Evolutionary conservation across 352 stramenopile species (phyloP).

Genomic region (Globisporangium perplexum): DNA sequence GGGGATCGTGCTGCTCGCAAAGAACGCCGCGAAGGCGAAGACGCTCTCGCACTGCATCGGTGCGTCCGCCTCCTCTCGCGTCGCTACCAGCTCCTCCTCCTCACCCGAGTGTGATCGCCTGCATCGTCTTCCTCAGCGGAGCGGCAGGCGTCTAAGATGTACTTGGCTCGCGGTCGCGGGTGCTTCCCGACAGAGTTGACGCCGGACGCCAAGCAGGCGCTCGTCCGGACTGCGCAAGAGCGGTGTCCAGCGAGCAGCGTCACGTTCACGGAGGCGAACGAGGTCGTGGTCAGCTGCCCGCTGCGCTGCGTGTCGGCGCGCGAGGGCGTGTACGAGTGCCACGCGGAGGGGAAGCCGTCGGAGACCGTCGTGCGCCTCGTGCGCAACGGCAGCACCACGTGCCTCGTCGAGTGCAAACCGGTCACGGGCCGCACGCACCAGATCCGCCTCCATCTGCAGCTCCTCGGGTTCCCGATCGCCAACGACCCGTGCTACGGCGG

Average conservation of each 20-base stretch:
- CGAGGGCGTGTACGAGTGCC: slow-evolving; percentile 81
- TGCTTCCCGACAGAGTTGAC: slow-evolving; percentile 69
- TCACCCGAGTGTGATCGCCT: background rate
- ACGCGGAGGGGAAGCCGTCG: slow-evolving; percentile 72
- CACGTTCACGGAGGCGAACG: slow-evolving; percentile 40
- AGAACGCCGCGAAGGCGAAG: slow-evolving; percentile 67
- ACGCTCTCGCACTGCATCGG: slow-evolving; percentile 64
- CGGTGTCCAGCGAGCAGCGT: slow-evolving; percentile 45
- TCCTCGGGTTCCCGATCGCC: slow-evolving; percentile 91
- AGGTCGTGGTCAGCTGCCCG: slow-evolving; percentile 77
- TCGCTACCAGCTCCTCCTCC: background rate
- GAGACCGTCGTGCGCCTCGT: slow-evolving; percentile 71
- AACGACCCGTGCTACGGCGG: slow-evolving; percentile 98
- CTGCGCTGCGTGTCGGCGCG: slow-evolving; percentile 77
- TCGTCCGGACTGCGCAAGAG: slow-evolving; percentile 29
- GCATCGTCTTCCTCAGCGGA: no score
- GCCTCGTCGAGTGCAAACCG: slow-evolving; percentile 90
- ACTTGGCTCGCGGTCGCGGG: slow-evolving; percentile 91
- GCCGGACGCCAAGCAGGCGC: slow-evolving; percentile 24
- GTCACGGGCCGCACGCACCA: slow-evolving; percentile 96
- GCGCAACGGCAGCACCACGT: slow-evolving; percentile 54
- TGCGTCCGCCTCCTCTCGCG: slow-evolving; percentile 15
- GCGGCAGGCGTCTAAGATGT: slow-evolving; percentile 90
- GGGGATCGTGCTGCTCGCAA: slow-evolving; percentile 83
- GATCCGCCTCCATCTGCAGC: slow-evolving; percentile 95